Evolutionary conservation across 768 basidiomycete species (phyloP).

Genomic region (Xerocomus brunneocitrinus): DNA sequence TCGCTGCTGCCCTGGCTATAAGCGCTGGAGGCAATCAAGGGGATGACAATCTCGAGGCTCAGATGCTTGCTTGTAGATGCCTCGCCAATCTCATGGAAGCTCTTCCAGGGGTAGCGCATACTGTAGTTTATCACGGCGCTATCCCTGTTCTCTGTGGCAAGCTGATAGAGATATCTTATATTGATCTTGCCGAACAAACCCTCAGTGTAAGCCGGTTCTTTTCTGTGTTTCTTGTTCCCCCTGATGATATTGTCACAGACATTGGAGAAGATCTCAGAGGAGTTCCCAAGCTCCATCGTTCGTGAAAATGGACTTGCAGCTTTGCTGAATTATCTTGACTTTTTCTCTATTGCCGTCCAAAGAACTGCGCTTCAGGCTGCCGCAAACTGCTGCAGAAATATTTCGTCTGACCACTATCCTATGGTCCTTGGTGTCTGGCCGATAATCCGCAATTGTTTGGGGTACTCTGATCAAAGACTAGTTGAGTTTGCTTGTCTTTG

Average conservation of each 20-base stretch:
- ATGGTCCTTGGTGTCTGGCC: constrained; percentile 91
- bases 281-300: constrained; percentile 93
- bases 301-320: constrained; percentile 93
- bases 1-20: constrained; percentile 83
- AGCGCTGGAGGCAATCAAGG: constrained; percentile 69
- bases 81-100: constrained; percentile 98
- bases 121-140: constrained; percentile 96
- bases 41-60: constrained; percentile 88
- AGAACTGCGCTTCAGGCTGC: constrained; percentile 95
- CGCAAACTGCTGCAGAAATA: constrained; percentile 92
- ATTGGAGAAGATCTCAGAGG: constrained; percentile 96
- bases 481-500: constrained; percentile 96
- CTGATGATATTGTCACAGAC: constrained; percentile 52
- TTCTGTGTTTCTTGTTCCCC: constrained; percentile 1
- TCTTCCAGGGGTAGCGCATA: constrained; percentile 95
- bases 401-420: constrained; percentile 81
- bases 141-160: constrained; percentile 98
- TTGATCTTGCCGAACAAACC: constrained; percentile 97
- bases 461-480: constrained; percentile 92
- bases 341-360: constrained; percentile 97
- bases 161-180: constrained; percentile 93
- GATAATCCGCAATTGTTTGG: constrained; percentile 87
- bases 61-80: constrained; percentile 94
- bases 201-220: constrained; percentile 68
- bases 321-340: constrained; percentile 92